A percentile compares a stretch with the other conserved stretches of the same genome.
These are phyloP conservation scores for Cerrena zonata DNA, from an alignment of 1,284 basidiomycete species.

Conservation along the genomic window DNA sequence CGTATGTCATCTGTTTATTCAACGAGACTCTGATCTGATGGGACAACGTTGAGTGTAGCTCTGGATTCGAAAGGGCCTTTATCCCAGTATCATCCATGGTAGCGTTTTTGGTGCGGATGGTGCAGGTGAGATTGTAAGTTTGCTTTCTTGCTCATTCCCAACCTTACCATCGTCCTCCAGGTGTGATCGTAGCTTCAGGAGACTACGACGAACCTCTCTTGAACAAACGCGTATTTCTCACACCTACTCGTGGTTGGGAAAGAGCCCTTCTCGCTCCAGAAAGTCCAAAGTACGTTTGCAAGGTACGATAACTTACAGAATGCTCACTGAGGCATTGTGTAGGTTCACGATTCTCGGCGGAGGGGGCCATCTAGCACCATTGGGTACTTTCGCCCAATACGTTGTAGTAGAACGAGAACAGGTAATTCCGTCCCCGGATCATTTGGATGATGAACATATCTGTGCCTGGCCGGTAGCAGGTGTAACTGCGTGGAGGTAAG, in stretches of 20 bases:
- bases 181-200: constrained; percentile 54
- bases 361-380: constrained; percentile 34
- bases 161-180: constrained; percentile 32
- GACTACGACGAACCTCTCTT: constrained; percentile 51
- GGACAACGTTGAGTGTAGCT: constrained; percentile 41
- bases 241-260: constrained; percentile 74
- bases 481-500: constrained; percentile 78
- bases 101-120: constrained; percentile 69
- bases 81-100: constrained; percentile 60
- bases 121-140: constrained; percentile 46
- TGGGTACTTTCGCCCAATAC: constrained; percentile 77
- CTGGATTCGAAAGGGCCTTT: constrained; percentile 69
- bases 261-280: constrained; percentile 58
- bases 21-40: not conserved
- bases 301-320: too few relatives aligned
- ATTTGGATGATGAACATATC: constrained; percentile 65
- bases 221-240: constrained; percentile 66
- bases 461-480: constrained; percentile 75
- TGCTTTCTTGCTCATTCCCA: not conserved
- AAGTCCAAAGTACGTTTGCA: constrained; percentile 21
- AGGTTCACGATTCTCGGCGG: constrained; percentile 64
- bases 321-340: constrained; percentile 2
- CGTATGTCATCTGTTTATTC: constrained; percentile 45
- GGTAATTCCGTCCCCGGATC: constrained; percentile 61
- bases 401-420: constrained; percentile 68